Evolutionary conservation across 2,329 filamentous ascomycete genomes (phyloP), one percentile per base, ranked within the genome.

Genomic region (Rhinocladiella similis): DNA sequence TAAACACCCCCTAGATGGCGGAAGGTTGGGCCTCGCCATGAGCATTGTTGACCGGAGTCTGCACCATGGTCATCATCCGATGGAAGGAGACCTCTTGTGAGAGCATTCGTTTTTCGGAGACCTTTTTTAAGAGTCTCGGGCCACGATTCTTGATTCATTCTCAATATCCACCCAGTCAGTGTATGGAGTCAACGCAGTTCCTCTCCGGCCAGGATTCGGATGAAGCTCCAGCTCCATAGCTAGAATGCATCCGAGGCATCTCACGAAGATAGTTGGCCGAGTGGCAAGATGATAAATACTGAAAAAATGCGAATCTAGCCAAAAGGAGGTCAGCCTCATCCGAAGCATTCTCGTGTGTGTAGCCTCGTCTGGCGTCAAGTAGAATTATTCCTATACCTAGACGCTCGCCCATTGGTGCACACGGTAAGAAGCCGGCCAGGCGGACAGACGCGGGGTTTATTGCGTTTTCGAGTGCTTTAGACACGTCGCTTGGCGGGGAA

Each of bases 261-360:
- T 25, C 20, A 41, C 6, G 41, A 33, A n/a, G 16, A 53, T 47
- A 48, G 43, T 36, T n/a, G 43, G n/a, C 43, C 43, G 14, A 41
- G 36, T 51, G 18, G 42, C 43, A 46, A 14, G 20, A 16, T 22
- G 29, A 33, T 33, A 12, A 25, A 14, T 27, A 25, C 22, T 22
- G 5, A 46, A 16, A 46, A 25, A n/a, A 46, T 25, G 19, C 13
- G 25, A 25, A 25, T 14, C 43, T 27, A 13, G 43, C 13, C 43
- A 29, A 29, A 50, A 22, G 5, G 29, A 22, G 33, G 2, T 36
- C 59, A 61, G 59, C 59, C 59, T 61, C 41, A 58, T 41, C 59
- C 59, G 59, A 46, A 18, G 52, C 43, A 53, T 61, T 58, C 50
- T 61, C 59, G 59, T 46, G 10, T 29, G 19, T 22, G 25, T 16